Evolutionary conservation across 2,329 filamentous ascomycete species (phyloP).

Genomic region (Ascosphaera apis): DNA sequence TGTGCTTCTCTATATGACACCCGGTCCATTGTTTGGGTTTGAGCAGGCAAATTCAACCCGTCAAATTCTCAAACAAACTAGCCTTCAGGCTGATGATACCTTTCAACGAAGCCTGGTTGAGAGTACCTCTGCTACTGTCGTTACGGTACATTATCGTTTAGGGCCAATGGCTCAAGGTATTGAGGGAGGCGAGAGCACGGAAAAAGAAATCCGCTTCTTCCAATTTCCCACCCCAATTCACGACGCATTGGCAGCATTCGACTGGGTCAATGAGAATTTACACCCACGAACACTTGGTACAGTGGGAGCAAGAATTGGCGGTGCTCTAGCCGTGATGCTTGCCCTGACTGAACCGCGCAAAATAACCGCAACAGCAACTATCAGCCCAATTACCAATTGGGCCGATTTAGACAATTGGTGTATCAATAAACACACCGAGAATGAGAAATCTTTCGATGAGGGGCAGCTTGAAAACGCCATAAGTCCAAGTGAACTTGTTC

Average conservation of each 20-base stretch:
- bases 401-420: conserved; percentile 19
- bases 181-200: no score
- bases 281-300: conserved; percentile 11
- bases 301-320: conserved; percentile 14
- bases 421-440: conserved; percentile 3
- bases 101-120: no score
- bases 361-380: conserved; percentile 13
- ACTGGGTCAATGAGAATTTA: conserved; percentile 16
- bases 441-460: background rate
- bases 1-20: no score
- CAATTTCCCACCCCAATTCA: conserved; percentile 17
- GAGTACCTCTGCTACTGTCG: no score
- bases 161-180: no score
- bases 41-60: no score
- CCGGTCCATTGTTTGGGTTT: no score
- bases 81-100: no score
- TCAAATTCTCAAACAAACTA: no score
- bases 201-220: no score
- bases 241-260: conserved; percentile 17
- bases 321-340: conserved; percentile 21
- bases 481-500: conserved; percentile 12
- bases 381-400: conserved; percentile 19
- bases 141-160: no score
- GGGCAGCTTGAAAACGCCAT: conserved; percentile 3
- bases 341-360: conserved; percentile 17